Conservation (phyloP, 208 protist genomes). For the Naegleria lovaniensis region DNA sequence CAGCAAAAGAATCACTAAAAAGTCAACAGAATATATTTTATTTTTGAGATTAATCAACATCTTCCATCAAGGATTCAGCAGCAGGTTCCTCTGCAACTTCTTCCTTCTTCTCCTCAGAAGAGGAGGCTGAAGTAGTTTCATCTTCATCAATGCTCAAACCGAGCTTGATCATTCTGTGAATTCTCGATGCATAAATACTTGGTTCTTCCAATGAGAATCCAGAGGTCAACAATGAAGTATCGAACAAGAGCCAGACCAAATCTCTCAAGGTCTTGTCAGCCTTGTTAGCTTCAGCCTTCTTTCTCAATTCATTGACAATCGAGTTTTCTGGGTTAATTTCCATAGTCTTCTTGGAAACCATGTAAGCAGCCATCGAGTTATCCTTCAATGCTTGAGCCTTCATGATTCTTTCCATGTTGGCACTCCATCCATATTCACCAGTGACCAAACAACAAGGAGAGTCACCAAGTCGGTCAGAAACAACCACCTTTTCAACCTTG, state of each 20-base stretch:
- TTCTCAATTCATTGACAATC: constrained; percentile 87
- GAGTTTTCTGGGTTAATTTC: constrained; percentile 95
- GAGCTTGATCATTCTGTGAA: constrained; percentile 97
- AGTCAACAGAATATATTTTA: no score
- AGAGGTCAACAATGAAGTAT: constrained; percentile 93
- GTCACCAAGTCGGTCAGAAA: constrained; percentile 83
- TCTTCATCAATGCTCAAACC: constrained; percentile 84
- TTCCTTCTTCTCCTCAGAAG: background rate
- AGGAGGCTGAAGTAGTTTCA: constrained; percentile 18
- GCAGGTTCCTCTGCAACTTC: background rate
- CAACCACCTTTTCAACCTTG: constrained; percentile 96
- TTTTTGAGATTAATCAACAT: constrained; percentile 16
- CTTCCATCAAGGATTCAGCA: constrained; percentile 12
- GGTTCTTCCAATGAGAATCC: constrained; percentile 96
- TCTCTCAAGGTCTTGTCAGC: constrained; percentile 96
- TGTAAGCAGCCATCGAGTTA: constrained; percentile 57
- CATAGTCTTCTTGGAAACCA: constrained; percentile 97
- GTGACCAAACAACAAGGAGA: constrained; percentile 97
- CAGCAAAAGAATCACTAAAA: no score
- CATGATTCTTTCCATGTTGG: constrained; percentile 99
- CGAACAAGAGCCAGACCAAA: constrained; percentile 93
- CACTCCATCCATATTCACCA: constrained; percentile 95
- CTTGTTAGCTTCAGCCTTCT: constrained; percentile 80
- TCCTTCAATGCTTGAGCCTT: constrained; percentile 82
- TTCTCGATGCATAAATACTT: constrained; percentile 62